Percentiles rank a stretch among this genome's conserved stretches.
phyloP scores from a whole-genome alignment of 1,139 yeast genomes.

The Protomyces pachydermus region DNA sequence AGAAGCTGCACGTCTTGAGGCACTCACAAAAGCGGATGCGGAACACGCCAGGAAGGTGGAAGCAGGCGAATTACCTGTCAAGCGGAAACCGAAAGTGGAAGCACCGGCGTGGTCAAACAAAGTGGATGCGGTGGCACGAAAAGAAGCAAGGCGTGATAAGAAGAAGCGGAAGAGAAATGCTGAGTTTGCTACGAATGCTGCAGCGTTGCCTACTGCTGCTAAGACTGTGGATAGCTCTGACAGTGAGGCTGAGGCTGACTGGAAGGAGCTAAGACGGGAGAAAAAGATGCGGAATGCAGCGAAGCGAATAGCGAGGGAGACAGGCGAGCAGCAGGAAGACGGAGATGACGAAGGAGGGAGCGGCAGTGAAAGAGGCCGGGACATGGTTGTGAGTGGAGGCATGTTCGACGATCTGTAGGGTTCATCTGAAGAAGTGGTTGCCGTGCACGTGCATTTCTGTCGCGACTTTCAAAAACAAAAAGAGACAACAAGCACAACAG shows the following conservation, averaged over 20 bases:
- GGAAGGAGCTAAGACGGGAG: conserved; percentile 76
- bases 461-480: not conserved
- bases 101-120: conserved; percentile 80
- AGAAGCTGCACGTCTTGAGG: conserved; percentile 27
- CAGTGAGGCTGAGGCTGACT: conserved; percentile 61
- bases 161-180: conserved; percentile 59
- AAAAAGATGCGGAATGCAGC: conserved; percentile 48
- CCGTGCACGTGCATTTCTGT: not conserved
- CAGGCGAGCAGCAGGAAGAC: conserved; percentile 41
- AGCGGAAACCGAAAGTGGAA: conserved; percentile 44
- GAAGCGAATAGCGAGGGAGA: conserved; percentile 34
- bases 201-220: not conserved
- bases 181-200: conserved; percentile 34
- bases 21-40: conserved; percentile 14
- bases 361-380: not conserved
- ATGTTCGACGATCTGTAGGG: conserved; percentile 10
- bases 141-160: conserved; percentile 53
- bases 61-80: not conserved
- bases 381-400: not conserved
- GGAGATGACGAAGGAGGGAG: conserved; percentile 54
- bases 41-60: not conserved
- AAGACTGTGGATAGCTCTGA: conserved; percentile 36
- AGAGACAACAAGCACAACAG: not conserved
- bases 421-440: not conserved
- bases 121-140: conserved; percentile 38